Evolutionary conservation across 2,329 filamentous ascomycete genomes (phyloP), one percentile per base, ranked within the genome.

Genomic region (Tolypocladium guangdongense): DNA sequence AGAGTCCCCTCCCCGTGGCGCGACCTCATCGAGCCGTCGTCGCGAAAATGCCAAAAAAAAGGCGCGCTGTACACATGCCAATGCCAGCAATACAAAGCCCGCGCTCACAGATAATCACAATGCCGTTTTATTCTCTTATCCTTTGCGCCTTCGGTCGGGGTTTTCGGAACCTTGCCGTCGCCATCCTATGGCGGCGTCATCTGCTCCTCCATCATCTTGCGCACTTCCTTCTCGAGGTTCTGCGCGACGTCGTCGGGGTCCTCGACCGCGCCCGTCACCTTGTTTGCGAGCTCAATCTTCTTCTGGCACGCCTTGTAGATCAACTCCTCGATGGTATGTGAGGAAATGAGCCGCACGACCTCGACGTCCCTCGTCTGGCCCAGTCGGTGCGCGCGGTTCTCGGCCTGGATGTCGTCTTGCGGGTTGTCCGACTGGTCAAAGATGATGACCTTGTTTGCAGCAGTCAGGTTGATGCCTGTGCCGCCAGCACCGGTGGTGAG

Each of bases 371-470:
- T 78, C 33, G 82, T 91, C 74, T 99, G 93, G 0, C 93, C 93
- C 10, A 99, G 88, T 16, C 93, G 86, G 71, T 99, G 93, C 0
- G 93, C 93, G 20, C 93, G 85, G 68, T 99, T 97, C 74, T 97
- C 93, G 0, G 93, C 93, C 68, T 99, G 93, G n/a, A 96, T 84
- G 65, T 99, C 93, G 61, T 97, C 92, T 66, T 99, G 93, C 0
- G 93, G 93, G 62, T 99, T 99, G 73, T 96, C 96, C n/a, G 86
- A 89, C 58, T 88, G 87, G 69, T 99, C 93, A 67, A 97, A 96
- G 63, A 99, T 93, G 69, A 99, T 83, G 61, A 99, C 92, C 71
- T 96, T 97, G 74, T 97, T 97, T 5, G 93, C 93, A 37, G 87
- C 88, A 8, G 92, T 93, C 52, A 99, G 73, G 69, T 99, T 99